A percentile compares a stretch with the other conserved stretches of the same genome.
phyloP scores from a whole-genome alignment of 768 basidiomycete species.

The Ramaria rubella region DNA sequence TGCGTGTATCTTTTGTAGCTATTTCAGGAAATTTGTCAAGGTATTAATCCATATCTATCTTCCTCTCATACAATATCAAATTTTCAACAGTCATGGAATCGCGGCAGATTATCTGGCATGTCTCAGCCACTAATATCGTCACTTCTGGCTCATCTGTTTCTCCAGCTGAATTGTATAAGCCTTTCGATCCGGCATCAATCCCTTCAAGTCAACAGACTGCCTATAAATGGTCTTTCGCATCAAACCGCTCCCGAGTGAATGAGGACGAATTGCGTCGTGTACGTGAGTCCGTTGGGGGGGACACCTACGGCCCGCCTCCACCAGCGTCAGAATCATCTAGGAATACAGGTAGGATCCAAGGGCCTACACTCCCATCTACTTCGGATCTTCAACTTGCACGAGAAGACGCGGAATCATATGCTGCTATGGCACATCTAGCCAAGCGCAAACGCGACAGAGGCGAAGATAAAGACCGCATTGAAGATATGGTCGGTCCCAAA shows the following conservation, averaged over 20 bases:
- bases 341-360: constrained; percentile 41
- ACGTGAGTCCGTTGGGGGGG: constrained; percentile 49
- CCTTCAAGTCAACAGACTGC: constrained; percentile 65
- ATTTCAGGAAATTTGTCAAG: constrained; percentile 91
- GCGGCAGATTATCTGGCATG: constrained; percentile 63
- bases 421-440: constrained; percentile 43
- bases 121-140: neutral
- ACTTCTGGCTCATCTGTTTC: neutral
- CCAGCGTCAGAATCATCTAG: constrained; percentile 13
- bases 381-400: constrained; percentile 64
- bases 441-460: constrained; percentile 63
- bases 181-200: constrained; percentile 48
- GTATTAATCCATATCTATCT: constrained; percentile 28
- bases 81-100: constrained; percentile 64
- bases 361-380: constrained; percentile 62
- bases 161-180: constrained; percentile 52
- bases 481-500: constrained; percentile 77
- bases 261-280: constrained; percentile 49
- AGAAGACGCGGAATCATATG: constrained; percentile 51
- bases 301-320: constrained; percentile 31
- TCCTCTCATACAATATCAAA: neutral
- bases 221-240: constrained; percentile 85
- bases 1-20: constrained; percentile 39
- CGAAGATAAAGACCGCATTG: constrained; percentile 61
- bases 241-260: constrained; percentile 56